A percentile compares a stretch with the other conserved stretches of the same genome.
Conservation (phyloP, 495 filamentous ascomycete species). For the Aspergillus sclerotiicarbonarius region DNA sequence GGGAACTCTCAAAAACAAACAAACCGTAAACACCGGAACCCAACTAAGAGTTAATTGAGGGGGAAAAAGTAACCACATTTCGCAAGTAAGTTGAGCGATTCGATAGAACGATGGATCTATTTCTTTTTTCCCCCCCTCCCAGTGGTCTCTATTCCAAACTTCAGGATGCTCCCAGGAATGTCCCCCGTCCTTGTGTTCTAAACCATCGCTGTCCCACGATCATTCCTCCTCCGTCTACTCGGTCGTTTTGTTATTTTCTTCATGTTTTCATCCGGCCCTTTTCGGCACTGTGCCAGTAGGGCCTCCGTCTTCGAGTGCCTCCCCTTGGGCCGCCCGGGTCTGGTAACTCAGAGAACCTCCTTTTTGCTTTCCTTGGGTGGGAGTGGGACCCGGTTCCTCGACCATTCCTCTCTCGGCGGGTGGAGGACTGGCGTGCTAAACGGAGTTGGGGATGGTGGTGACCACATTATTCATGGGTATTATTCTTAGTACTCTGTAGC, state of each 20-base stretch:
- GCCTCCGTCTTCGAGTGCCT: conserved; percentile 7
- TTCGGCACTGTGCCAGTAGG: conserved; percentile 10
- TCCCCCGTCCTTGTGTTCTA: too few relatives aligned
- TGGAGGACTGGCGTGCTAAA: not conserved
- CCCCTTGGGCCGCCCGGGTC: conserved; percentile 1
- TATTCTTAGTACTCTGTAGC: not conserved
- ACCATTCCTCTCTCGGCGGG: conserved; percentile 12
- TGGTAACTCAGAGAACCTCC: conserved; percentile 10
- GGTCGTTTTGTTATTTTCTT: too few relatives aligned
- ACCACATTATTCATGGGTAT: not conserved
- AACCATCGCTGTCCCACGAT: too few relatives aligned
- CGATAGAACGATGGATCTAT: not conserved
- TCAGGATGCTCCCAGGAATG: not conserved
- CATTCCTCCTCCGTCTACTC: too few relatives aligned
- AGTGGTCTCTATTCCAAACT: not conserved
- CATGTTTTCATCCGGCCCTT: conserved; percentile 12
- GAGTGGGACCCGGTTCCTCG: conserved; percentile 17
- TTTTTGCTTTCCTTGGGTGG: conserved; percentile 17
- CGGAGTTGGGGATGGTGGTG: not conserved
- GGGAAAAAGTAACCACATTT: not conserved
- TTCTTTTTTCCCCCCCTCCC: not conserved
- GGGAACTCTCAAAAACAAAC: conserved; percentile 1
- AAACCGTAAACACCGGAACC: not conserved
- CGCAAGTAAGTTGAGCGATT: not conserved
- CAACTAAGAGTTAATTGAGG: not conserved